A percentile compares a stretch with the other conserved stretches of the same genome.
phyloP scores from a whole-genome alignment of 2,329 filamentous ascomycete species.

The Fusarium oligoseptatum region DNA sequence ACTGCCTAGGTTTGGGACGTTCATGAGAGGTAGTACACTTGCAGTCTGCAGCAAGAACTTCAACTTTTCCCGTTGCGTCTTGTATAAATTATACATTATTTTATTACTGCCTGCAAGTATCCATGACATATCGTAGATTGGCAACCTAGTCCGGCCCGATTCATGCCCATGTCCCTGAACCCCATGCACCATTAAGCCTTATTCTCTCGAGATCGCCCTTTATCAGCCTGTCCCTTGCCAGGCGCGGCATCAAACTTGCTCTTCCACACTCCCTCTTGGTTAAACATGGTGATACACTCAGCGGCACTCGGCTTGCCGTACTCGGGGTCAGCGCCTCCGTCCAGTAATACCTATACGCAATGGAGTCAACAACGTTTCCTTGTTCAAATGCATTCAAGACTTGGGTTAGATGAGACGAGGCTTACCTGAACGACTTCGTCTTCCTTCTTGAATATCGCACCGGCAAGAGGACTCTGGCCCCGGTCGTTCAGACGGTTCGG shows the following conservation, averaged over 20 bases:
- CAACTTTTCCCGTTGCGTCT: not conserved
- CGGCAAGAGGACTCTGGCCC: conserved; percentile 77
- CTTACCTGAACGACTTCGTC: conserved; percentile 71
- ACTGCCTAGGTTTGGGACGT: not conserved
- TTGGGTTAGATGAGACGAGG: not conserved
- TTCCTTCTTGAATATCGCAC: conserved; percentile 80
- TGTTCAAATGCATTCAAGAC: too few relatives aligned
- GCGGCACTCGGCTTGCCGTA: conserved; percentile 63
- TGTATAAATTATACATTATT: not conserved
- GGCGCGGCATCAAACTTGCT: conserved; percentile 62
- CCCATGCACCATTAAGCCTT: not conserved
- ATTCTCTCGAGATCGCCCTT: not conserved
- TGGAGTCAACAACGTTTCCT: not conserved
- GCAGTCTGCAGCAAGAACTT: not conserved
- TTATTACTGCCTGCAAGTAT: not conserved
- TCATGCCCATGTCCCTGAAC: not conserved
- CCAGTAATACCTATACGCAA: conserved; percentile 57
- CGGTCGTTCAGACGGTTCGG: conserved; percentile 76
- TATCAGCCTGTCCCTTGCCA: conserved; percentile 55
- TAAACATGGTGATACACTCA: conserved; percentile 65
- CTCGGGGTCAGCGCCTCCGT: conserved; percentile 68
- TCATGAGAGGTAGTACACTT: not conserved
- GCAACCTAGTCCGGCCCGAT: not conserved
- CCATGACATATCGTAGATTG: not conserved
- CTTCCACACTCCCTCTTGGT: conserved; percentile 65